These are phyloP conservation scores for Kurtzmaniella fragi DNA, from an alignment of 805 yeast genomes.

Conservation along the genomic window DNA sequence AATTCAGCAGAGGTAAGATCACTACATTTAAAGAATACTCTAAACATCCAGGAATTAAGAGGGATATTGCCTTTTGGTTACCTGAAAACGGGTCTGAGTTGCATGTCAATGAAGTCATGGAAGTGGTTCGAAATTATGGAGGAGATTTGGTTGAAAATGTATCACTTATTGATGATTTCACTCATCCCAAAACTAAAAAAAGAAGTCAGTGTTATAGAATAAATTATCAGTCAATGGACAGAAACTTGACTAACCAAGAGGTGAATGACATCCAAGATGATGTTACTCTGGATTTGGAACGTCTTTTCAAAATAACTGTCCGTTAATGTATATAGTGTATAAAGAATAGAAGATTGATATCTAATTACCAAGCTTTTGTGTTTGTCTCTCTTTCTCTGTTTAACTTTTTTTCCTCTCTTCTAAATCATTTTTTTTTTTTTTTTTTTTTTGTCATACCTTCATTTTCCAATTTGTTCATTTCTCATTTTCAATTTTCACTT, in stretches of 20 bases:
- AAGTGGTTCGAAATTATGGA: constrained; percentile 75
- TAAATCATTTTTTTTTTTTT: too few relatives aligned
- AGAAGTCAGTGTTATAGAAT: constrained; percentile 84
- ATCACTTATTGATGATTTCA: constrained; percentile 70
- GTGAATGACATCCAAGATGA: constrained; percentile 66
- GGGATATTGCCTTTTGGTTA: constrained; percentile 94
- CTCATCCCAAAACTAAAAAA: constrained; percentile 75
- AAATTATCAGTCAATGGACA: constrained; percentile 93
- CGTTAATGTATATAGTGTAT: constrained; percentile 20
- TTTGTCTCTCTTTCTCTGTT: too few relatives aligned
- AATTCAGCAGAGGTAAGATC: constrained; percentile 64
- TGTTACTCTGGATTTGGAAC: constrained; percentile 55
- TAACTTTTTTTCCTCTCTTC: too few relatives aligned
- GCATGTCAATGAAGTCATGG: constrained; percentile 93
- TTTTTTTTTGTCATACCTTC: too few relatives aligned
- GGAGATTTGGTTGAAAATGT: constrained; percentile 91
- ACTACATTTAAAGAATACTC: constrained; percentile 82
- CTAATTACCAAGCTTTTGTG: too few relatives aligned
- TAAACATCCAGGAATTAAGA: constrained; percentile 76
- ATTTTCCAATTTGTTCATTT: too few relatives aligned
- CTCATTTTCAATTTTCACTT: too few relatives aligned
- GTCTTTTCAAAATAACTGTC: constrained; percentile 53
- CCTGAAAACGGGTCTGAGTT: constrained; percentile 39
- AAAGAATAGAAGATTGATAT: too few relatives aligned
- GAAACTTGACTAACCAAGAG: constrained; percentile 82